A percentile compares a stretch with the other conserved stretches of the same genome.
Evolutionary conservation across 345 rosid species (phyloP).

Genomic region (Populus alba): DNA sequence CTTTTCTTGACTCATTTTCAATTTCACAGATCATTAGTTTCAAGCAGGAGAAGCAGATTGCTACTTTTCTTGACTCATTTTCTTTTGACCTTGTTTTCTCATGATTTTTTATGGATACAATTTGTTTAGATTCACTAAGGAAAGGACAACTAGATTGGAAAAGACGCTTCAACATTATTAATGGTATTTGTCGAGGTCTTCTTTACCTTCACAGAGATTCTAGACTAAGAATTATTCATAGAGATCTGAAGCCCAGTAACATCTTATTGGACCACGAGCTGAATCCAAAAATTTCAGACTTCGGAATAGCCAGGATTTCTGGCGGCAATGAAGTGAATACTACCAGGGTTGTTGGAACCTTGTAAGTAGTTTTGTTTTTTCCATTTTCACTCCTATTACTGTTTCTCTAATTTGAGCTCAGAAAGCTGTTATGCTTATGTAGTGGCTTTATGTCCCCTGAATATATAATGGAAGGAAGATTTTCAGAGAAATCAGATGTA

Average conservation of each 20-base stretch:
- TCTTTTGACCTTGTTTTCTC: too few species aligned
- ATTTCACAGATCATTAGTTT: too few species aligned
- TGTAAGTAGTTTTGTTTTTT: conserved; percentile 13
- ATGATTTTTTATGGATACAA: neutral
- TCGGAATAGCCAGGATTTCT: conserved; percentile 35
- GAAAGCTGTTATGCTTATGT: neutral
- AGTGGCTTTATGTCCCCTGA: conserved; percentile 56
- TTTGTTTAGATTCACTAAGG: neutral
- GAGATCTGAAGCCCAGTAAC: conserved; percentile 32
- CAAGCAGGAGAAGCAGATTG: too few species aligned
- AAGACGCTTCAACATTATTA: too few species aligned
- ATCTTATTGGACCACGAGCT: conserved; percentile 25
- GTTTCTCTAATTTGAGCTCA: neutral
- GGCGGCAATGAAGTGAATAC: conserved; percentile 23
- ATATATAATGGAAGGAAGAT: conserved; percentile 42
- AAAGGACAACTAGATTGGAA: too few species aligned
- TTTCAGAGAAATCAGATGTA: conserved; percentile 35
- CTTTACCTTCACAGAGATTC: too few species aligned
- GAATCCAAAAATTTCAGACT: conserved; percentile 34
- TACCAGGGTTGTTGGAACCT: conserved; percentile 30
- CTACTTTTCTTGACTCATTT: too few species aligned
- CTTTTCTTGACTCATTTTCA: too few species aligned
- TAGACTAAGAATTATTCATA: too few species aligned
- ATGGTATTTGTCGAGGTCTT: too few species aligned
- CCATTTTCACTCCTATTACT: neutral